Conservation (phyloP, 2,329 filamentous ascomycete species). For the Aaosphaeria pasadenensis region DNA sequence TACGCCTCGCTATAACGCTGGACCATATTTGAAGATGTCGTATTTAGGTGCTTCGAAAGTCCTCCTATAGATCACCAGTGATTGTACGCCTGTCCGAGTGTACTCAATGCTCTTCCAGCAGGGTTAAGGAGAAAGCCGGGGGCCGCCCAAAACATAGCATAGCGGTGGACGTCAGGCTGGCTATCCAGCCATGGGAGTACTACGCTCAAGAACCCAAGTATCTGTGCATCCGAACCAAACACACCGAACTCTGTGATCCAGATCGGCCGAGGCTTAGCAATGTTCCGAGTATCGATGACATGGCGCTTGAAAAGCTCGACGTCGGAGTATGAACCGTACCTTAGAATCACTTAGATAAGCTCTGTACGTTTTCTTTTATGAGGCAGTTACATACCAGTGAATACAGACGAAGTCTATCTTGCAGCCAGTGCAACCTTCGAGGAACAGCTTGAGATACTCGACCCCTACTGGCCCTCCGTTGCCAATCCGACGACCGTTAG, state of each 20-base stretch:
- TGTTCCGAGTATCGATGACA: conserved; percentile 23
- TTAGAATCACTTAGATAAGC: neutral
- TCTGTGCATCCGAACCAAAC: conserved; percentile 15
- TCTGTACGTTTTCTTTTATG: neutral
- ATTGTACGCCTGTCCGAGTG: conserved; percentile 13
- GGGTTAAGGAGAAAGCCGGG: conserved; percentile 14
- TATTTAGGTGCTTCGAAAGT: neutral
- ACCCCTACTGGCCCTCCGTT: conserved; percentile 12
- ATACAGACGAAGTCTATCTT: conserved; percentile 33
- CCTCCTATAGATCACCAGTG: neutral
- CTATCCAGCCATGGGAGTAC: conserved; percentile 33
- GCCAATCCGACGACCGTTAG: conserved; percentile 16
- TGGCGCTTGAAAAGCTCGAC: conserved; percentile 29
- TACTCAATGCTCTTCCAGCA: conserved; percentile 11
- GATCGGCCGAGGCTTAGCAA: conserved; percentile 52
- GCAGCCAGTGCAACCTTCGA: conserved; percentile 24
- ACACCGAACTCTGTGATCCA: conserved; percentile 36
- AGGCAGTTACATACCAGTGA: conserved; percentile 21
- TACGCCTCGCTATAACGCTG: no score
- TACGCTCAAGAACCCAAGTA: conserved; percentile 19
- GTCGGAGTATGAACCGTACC: conserved; percentile 21
- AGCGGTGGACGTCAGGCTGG: conserved; percentile 23
- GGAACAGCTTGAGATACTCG: conserved; percentile 23
- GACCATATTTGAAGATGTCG: no score
- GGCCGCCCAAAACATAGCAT: conserved; percentile 25